Base-by-base conservation (phyloP, 2,329 filamentous ascomycete genomes). In the Cercospora janseana region DNA sequence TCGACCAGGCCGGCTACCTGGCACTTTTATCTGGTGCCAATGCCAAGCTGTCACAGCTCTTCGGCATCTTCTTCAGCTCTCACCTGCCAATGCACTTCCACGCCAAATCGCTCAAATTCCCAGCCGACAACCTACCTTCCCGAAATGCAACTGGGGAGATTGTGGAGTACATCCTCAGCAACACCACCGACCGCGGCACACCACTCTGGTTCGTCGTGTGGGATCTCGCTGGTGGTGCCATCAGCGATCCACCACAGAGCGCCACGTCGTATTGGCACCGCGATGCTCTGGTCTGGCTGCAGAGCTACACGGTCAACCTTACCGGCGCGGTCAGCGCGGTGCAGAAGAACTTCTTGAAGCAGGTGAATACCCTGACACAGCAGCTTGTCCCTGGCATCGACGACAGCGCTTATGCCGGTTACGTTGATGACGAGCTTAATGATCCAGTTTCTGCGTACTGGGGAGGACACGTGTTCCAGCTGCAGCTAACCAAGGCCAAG, bases 401-500 rank as follows among this genome's bases (percentile, higher is more conserved):
- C 16, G 56, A 54, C 15, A 49, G 43, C 44, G 55, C 50, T 23
- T 57, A 52, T 32, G 45, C 52, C 20, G 52, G 54, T 6, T 58
- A 57, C 44, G 47, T 59, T 4, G 60, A 63, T 31, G 57, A 66
- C 52, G 65, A 60, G 27, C 60, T 68, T 26, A 56, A 62, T 2
- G 59, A 62, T n/a, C 52, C 56, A 21, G 58, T 58, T 7, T 56
- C 63, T 42, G 54, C 51, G 21, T 69, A 66, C 42, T 61, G 60
- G 9, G 58, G 57, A n/a, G 45, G 47, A 4, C 67, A 67, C 47
- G 16, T 67, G n/a, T 31, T 51, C 46, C 58, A 46, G 46, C 34
- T 69, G 44, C 55, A 67, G 49, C 8, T 29, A 32, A 59, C 69
- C 31, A 64, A 66, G 37, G 35, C 43, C 2, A 64, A 62, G 52